Evolutionary conservation across 2,329 filamentous ascomycete genomes (phyloP), one percentile per base, ranked within the genome.

Genomic region (Neonectria coccinea): DNA sequence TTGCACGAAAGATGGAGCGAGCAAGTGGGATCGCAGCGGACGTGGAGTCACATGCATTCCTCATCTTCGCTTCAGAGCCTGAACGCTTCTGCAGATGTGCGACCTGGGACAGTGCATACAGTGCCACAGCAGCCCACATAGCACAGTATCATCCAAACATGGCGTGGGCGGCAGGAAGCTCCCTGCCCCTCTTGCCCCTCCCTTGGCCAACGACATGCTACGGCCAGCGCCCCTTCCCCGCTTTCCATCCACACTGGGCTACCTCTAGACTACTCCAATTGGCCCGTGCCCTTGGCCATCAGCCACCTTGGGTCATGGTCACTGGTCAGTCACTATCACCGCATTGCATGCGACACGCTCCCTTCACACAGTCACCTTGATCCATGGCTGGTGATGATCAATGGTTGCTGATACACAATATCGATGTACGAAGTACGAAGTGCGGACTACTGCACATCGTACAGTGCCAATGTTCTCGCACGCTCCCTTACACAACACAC

Each of bases 261-360:
- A 45, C 61, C 29, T 39, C 53, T 52, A 48, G 62, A 57, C 53
- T 66, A 48, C 59, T 39, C 42, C 55, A 54, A 54, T 44, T 72
- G 67, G 68, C 3, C 69, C 57, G 64, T 70, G 67, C 65, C 12
- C 44, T n/a, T 20, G 62, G 58, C 55, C 64, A 66, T 63, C 67
- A 66, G 66, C 63, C 62, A 66, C 56, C 48, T 54, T 41, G 41
- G 42, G 56, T 47, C 52, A 54, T 58, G 47, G 22, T 45, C 57
- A 44, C 67, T 70, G 61, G 64, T 64, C 56, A 33, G 55, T 66
- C 64, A 70, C 70, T 67, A 73, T 73, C 65, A 69, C 65, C 56
- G 54, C 65, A 58, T 67, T 71, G 59, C 61, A 68, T 68, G 60
- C 59, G 52, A 53, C 56, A 60, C 56, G 62, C 56, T 64, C 56